Base-by-base conservation (phyloP, 2,329 filamentous ascomycete species). In the Fusarium sp. region DNA sequence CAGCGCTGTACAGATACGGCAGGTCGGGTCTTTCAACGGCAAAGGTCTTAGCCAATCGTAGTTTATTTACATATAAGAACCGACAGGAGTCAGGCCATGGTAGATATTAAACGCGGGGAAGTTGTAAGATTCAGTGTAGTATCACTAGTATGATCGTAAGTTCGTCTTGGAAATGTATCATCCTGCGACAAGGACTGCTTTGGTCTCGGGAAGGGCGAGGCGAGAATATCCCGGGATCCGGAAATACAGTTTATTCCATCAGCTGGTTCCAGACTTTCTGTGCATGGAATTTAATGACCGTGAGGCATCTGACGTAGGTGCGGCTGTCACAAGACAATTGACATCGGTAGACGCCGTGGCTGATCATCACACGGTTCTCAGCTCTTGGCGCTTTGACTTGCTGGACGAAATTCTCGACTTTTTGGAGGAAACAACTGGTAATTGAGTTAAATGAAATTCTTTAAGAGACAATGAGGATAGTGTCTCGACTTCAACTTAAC, bases 191-290 rank as follows among this genome's bases (percentile, higher is more conserved):
- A 13, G 28, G 28, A 31, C 28, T 31, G 28, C 28, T 31, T 31
- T 31, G 28, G 28, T 31, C 40, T 52, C 58, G 68, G 63, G 55
- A 43, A 61, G 31, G 11, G 28, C 51, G 33, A 69, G 68, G 68
- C 68, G 64, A 71, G 64, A 71, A 71, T 71, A 59, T 66, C 52
- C 68, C 68, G 68, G 68, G 59, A 42, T 50, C 50, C 52, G 56
- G 61, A 56, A 18, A 57, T 26, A 44, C 13, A 50, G 18, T 34
- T 33, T 31, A 31, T 33, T 50, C 11, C 18, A 64, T 57, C 22
- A 46, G 34, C 33, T 15, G 53, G 53, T 57, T 43, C 43, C 42
- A 58, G 59, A 39, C 42, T 38, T 62, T 55, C 6, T 28, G 15
- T 31, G 20, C 38, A 26, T 38, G 39, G 7, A 15, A n/a, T 28